Evolutionary conservation across 2,329 filamentous ascomycete species (phyloP), one percentile per base, ranked within the genome.

Genomic region (Aspergillus sp.): DNA sequence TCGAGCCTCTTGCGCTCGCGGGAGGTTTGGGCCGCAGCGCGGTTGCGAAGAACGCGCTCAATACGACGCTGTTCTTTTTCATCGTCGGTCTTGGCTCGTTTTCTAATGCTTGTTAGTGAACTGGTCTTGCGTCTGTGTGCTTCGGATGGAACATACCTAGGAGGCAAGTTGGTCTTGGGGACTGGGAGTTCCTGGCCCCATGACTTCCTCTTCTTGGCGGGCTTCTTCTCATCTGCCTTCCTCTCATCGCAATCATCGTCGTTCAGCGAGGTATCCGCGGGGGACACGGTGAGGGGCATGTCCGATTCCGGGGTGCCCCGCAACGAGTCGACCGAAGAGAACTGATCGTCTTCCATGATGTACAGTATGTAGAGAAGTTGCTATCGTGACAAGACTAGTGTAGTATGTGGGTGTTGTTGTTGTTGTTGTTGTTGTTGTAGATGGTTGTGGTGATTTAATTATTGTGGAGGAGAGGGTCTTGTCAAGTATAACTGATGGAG

Each of bases 41-140:
- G 88, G 67, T 98, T 98, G 41, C 93, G 86, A 60, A 97, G 88
- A 56, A 98, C 93, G 53, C 93, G 88, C 76, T 98, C 93, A 47
- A 97, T 94, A 53, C 93, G 87, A 41, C 93, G 86, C 71, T 98
- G 93, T 73, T 97, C 93, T 74, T 98, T 98, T 72, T 98, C 93
- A 63, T 96, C 93, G 62, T 95, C 91, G 2, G 93, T 98, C 80
- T 97, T 98, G 60, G 93, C 93, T 53, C 93, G 89, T 82, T 98
- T 98, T 57, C 87, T 89, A 4, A 53, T 0, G 48, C 47, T 44
- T 7, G 45, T 62, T 52, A 55, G 53, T 17, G 27, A 20, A 37
- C 15, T 41, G 15, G 25, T 39, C 2, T 23, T 6, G 35, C 5
- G 37, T 37, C 48, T 35, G 17, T 44, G 20, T 5, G 39, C 30